Base-by-base conservation (phyloP, 192 early-diverging fungal genomes). In the Umbelopsis vinacea region DNA sequence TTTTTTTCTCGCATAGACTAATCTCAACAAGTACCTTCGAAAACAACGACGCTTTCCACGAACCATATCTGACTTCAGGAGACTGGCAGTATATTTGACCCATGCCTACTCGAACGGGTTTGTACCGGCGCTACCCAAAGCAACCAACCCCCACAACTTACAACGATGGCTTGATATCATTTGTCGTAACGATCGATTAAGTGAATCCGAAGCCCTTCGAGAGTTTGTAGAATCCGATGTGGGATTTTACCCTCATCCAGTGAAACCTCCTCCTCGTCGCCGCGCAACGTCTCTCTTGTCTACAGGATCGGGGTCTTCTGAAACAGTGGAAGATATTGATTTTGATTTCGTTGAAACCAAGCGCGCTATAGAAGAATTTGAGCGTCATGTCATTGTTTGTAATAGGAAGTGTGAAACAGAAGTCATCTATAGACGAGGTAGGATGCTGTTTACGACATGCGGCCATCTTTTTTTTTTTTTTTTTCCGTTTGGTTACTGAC, bases 181-280 rank as follows among this genome's bases (percentile, higher is more conserved):
- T 21, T 43, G 69, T 14, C 43, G 54, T 26, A 73, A 79, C 57
- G 52, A 48, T 17, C 69, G 73, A 6, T 24, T 67, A 37, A 38
- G 67, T 9, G 40, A 35, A 10, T 74, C 60, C 35, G 71, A 79
- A 71, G 77, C 73, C 5, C 55, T 79, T 33, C 72, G 72, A 24
- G 77, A 79, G 46, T 79, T 79, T 71, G 70, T 79, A 37, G 77
- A 79, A 45, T 74, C 73, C 55, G 77, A 79, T 60, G 54, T 71
- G 21, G 77, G 77, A 5, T 73, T 46, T 38, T 52, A 52, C 60
- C 26, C 45, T 4, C 45, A 33, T 17, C 24, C 46, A 4, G 10
- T 70, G 33, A 45, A 45, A 46, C 21, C 38, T 43, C 45, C 38
- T 6, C 23, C 66, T 47, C 38, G 38, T 24, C 66, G 46, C 14